Evolutionary conservation across 225 moss, liverwort and hornwort genomes (phyloP), one percentile per base, ranked within the genome.

Genomic region (Marchantia paleacea): DNA sequence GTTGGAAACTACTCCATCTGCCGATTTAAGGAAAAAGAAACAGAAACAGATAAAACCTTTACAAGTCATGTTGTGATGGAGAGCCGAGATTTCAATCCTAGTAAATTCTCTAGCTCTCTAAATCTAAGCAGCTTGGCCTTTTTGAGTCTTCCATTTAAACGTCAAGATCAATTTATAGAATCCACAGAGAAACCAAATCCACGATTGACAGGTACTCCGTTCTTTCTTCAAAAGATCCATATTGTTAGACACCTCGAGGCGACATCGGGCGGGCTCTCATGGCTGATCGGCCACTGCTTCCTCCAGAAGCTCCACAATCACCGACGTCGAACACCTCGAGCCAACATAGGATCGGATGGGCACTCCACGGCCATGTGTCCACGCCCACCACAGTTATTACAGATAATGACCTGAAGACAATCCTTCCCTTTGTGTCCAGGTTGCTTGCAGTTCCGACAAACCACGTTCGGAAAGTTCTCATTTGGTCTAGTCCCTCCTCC

Each of bases 331-430:
- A 67, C 66, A 47, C 82, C 85, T 58, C 89, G 80, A 54, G 78
- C 76, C 76, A 89, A 52, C 78, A 86, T 84, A 31, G 89, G 89
- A 65, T 89, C 89, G 11, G 89, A 89, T 55, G 89, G 89, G 72
- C 89, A 89, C 79, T 89, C 89, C 63, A 89, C 89, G 30, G 86
- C 86, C 86, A 89, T 86, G 72, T 89, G 89, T 28, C 89, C 89
- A 39, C 89, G 89, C 4, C 89, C 89, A 55, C 89, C 89, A 62
- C 89, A 89, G 79, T 89, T 89, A 80, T 89, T 89, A 74, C 89
- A 89, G 51, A 89, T 81, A 15, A 86, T 83, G 7, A 86, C 86
- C 83, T 89, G 86, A 18, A 86, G 67, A 57, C 89, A 89, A 58
- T 89, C 89, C 60, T 89, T 89, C 14, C 89, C 86, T 76, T 86